Evolutionary conservation across 73 alveolate species (phyloP).

Genomic region (Paramecium sonneborni): DNA sequence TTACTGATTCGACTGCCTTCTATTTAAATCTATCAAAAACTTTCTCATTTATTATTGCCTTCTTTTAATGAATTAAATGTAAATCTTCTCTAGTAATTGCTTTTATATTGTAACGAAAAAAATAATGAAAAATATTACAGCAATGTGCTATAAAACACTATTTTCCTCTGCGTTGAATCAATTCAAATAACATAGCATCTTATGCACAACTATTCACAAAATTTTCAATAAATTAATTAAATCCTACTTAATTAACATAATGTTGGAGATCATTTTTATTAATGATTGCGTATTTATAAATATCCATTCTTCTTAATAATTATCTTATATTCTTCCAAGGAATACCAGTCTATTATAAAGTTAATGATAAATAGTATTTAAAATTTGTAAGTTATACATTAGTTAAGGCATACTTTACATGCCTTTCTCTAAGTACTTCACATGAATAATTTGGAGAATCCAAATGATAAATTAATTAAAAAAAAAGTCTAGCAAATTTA

Average conservation of each 20-base stretch:
- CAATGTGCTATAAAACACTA: neutral
- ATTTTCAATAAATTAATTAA: neutral
- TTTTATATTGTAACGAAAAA: conserved; percentile 2
- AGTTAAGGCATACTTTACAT: neutral
- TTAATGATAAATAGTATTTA: conserved; percentile 4
- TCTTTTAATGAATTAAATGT: neutral
- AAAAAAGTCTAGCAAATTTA: conserved; percentile 22
- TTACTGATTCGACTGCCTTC: neutral
- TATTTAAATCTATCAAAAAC: neutral
- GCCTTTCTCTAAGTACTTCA: conserved; percentile 39
- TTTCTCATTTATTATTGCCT: neutral
- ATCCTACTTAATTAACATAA: neutral
- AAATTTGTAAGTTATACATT: neutral
- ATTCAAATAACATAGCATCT: conserved; percentile 20
- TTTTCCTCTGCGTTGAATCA: neutral
- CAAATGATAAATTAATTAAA: conserved; percentile 40
- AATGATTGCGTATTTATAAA: conserved; percentile 10
- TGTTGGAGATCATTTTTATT: neutral
- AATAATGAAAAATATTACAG: neutral
- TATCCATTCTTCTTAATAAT: conserved; percentile 42
- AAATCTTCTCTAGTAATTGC: conserved; percentile 33
- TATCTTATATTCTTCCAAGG: neutral
- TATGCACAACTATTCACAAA: neutral
- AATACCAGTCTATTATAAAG: neutral
- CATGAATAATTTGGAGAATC: conserved; percentile 45